phyloP scores from a whole-genome alignment of 169 alveolate genomes.

The Fabrea salina region DNA sequence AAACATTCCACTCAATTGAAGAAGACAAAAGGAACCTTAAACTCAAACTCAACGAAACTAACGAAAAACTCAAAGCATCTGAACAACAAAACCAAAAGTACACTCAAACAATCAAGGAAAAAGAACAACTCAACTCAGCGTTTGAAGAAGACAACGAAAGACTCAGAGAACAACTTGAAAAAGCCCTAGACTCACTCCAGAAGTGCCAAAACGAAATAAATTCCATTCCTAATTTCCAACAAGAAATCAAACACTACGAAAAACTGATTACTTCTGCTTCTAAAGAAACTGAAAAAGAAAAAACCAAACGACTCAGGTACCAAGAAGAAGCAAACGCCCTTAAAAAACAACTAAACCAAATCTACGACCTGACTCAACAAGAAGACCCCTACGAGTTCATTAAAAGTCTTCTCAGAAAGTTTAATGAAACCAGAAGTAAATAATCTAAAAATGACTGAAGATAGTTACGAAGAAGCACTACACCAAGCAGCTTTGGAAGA shows the following conservation, averaged over 20 bases:
- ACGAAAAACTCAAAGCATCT: not conserved
- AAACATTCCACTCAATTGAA: not conserved
- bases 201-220: constrained; percentile 6
- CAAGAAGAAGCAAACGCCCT: not conserved
- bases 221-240: not conserved
- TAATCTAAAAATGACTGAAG: not conserved
- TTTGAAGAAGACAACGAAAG: constrained; percentile 30
- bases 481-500: not conserved
- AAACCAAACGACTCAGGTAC: not conserved
- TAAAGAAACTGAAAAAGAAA: constrained; percentile 21
- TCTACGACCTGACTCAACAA: not conserved
- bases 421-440: no score
- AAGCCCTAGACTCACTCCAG: constrained; percentile 1
- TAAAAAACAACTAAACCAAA: not conserved
- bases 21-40: not conserved
- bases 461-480: not conserved
- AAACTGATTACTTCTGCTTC: constrained; percentile 19
- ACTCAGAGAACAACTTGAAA: constrained; percentile 10
- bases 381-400: not conserved
- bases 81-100: not conserved
- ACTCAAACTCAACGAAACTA: not conserved
- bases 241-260: constrained; percentile 2
- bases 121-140: constrained; percentile 7
- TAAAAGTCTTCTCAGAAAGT: no score
- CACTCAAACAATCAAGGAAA: not conserved